Evolutionary conservation across 352 stramenopile species (phyloP).

Genomic region (Globisporangium camurandrum): DNA sequence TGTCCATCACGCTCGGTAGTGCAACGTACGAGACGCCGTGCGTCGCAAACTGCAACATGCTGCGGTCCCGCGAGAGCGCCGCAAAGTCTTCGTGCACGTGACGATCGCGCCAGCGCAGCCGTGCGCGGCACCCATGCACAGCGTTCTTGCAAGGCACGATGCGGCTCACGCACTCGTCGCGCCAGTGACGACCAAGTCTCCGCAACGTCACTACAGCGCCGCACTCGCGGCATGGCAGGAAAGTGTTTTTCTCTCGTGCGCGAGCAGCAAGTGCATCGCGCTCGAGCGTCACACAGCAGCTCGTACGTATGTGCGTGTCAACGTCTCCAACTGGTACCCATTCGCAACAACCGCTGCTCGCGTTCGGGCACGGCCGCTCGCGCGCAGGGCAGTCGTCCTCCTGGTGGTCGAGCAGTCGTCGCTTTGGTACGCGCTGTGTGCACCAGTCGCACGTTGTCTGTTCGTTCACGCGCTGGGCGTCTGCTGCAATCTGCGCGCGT

Average conservation of each 20-base stretch:
- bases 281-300: constrained; percentile 44
- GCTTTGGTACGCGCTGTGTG: constrained; percentile 48
- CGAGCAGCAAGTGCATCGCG: constrained; percentile 42
- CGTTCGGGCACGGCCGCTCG: constrained; percentile 63
- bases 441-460: constrained; percentile 61
- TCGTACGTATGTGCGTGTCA: constrained; percentile 33
- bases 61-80: constrained; percentile 30
- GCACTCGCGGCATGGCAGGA: constrained; percentile 43
- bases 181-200: constrained; percentile 27
- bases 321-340: constrained; percentile 64
- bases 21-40: constrained; percentile 38
- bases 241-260: constrained; percentile 39
- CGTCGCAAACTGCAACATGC: constrained; percentile 40
- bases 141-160: constrained; percentile 65
- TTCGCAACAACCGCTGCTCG: constrained; percentile 44
- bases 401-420: constrained; percentile 61
- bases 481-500: constrained; percentile 27
- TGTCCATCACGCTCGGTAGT: constrained; percentile 14
- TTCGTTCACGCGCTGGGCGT: constrained; percentile 43
- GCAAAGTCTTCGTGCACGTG: constrained; percentile 65
- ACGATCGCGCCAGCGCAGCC: constrained; percentile 55
- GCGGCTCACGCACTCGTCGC: constrained; percentile 48
- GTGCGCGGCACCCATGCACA: constrained; percentile 47
- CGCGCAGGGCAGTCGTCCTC: constrained; percentile 66
- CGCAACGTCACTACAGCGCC: constrained; percentile 29